Evolutionary conservation across 768 basidiomycete species (phyloP), one percentile per base, ranked within the genome.

Genomic region (Naganishia onofrii): DNA sequence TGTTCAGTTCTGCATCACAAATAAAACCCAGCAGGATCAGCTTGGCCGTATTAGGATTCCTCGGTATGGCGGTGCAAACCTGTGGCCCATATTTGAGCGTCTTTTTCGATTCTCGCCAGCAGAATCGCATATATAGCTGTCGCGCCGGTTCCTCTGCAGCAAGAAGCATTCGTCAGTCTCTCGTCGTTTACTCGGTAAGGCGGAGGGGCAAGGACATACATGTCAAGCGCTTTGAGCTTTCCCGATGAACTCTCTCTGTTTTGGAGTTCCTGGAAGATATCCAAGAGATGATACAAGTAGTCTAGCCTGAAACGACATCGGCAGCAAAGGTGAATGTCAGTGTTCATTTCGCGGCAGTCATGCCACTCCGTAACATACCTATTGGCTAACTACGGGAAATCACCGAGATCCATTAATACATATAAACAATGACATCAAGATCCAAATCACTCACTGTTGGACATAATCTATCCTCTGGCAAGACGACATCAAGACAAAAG

Each of bases 101-200:
- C 77, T 6, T 83, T 77, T 53, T 86, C 81, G 42, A 86, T 74
- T 1, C 83, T 82, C 73, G 88, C 89, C 0, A 84, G 86, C 0
- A 98, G 83, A 0, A 97, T 83, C 0, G 94, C 89, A 73, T 96
- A 98, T 67, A 98, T 92, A 0, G 87, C 90, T 0, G 91, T 91
- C 8, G 93, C 88, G 0, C 95, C 95, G 9, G 93, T 95, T 26
- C 95, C 95, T 46, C 92, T 36, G 34, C 26, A 32, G 28, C 21
- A 19, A 10, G 6, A 3, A n/a, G n/a, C n/a, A n/a, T n/a, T n/a
- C n/a, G n/a, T 56, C 13, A 26, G n/a, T 3, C 66, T 29, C 36
- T 21, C 28, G 23, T 48, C 31, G 32, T 36, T 38, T n/a, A n/a
- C n/a, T n/a, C n/a, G n/a, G n/a, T n/a, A n/a, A 10, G 42, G n/a